A percentile compares a stretch with the other conserved stretches of the same genome.
These are phyloP conservation scores for Silybum marianum DNA, from an alignment of 129 eudicot genomes.

Conservation along the genomic window DNA sequence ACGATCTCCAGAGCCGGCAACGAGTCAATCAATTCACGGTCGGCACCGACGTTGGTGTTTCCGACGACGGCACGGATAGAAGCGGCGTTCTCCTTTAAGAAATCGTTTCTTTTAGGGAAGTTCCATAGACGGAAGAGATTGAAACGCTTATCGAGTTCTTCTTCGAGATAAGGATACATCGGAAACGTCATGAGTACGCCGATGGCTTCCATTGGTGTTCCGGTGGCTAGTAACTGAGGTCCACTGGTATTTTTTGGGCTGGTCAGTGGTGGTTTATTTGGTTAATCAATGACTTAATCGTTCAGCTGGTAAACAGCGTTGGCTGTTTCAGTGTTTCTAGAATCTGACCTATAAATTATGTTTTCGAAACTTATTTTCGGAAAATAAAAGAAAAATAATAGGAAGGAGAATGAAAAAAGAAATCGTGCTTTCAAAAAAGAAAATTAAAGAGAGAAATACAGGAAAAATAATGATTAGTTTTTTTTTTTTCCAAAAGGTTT, in stretches of 20 bases:
- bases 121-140: conserved; percentile 64
- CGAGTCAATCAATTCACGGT: conserved; percentile 50
- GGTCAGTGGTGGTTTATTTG: no score
- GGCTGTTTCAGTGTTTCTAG: background rate
- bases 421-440: no score
- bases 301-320: no score
- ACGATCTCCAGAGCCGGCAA: conserved; percentile 61
- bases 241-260: no score
- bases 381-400: no score
- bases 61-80: conserved; percentile 60
- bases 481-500: no score
- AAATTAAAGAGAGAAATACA: no score
- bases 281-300: no score
- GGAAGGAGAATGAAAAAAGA: no score
- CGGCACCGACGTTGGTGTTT: conserved; percentile 48
- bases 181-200: conserved; percentile 62
- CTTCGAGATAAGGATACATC: conserved; percentile 56
- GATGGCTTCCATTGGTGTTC: conserved; percentile 46
- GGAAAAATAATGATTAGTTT: no score
- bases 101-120: conserved; percentile 29
- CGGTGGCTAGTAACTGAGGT: background rate
- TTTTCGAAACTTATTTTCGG: no score
- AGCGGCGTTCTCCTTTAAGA: conserved; percentile 36
- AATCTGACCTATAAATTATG: background rate
- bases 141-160: conserved; percentile 59